Evolutionary conservation across 2,329 filamentous ascomycete species (phyloP).

Genomic region (Colletotrichum costaricense): DNA sequence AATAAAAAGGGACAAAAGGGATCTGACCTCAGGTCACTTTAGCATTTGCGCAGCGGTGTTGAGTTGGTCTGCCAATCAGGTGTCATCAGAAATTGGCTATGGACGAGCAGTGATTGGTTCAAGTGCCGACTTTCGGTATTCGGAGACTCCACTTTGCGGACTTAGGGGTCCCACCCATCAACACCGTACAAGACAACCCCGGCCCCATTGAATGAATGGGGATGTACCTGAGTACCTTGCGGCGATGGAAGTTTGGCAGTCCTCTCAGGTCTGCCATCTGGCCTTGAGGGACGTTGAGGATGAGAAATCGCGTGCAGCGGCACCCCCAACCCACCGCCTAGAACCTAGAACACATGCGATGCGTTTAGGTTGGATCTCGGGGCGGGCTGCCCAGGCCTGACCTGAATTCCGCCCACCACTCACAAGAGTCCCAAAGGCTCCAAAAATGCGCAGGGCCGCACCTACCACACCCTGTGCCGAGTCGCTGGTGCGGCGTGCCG

Average conservation of each 20-base stretch:
- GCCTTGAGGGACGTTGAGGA: background rate
- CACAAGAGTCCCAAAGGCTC: background rate
- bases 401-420: background rate
- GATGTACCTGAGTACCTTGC: background rate
- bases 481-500: background rate
- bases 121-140: background rate
- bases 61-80: background rate
- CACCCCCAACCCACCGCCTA: background rate
- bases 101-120: constrained; percentile 4
- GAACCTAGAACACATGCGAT: background rate
- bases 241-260: too few relatives aligned
- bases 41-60: background rate
- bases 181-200: constrained; percentile 3
- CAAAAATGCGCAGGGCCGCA: background rate
- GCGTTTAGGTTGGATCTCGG: background rate
- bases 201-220: background rate
- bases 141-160: background rate
- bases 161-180: background rate
- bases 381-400: background rate
- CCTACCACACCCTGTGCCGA: background rate
- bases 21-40: background rate
- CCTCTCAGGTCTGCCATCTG: background rate
- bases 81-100: constrained; percentile 6
- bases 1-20: background rate
- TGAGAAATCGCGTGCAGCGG: background rate